These are phyloP conservation scores for Herpotrichia juniperi DNA, from an alignment of 2,329 filamentous ascomycete species.

Conservation along the genomic window DNA sequence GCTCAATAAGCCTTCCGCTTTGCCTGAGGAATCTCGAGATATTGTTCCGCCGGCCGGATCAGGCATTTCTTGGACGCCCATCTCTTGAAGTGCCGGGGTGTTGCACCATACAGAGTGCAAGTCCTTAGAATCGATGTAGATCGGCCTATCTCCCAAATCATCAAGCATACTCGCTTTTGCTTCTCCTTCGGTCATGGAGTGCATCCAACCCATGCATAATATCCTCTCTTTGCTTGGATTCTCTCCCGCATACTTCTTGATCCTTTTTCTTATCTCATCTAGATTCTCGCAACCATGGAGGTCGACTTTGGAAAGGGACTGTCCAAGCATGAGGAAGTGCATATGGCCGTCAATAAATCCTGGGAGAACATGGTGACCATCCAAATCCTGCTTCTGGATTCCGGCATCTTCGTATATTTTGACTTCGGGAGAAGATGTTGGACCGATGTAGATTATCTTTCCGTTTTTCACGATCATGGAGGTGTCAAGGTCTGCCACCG, in stretches of 20 bases:
- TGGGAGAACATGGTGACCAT: constrained; percentile 53
- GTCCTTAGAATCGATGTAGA: constrained; percentile 64
- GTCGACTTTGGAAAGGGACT: constrained; percentile 59
- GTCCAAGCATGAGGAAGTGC: constrained; percentile 62
- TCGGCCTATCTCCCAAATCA: constrained; percentile 57
- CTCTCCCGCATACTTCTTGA: constrained; percentile 52
- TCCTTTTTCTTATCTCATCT: constrained; percentile 55
- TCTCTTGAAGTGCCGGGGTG: constrained; percentile 57
- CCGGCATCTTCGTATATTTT: constrained; percentile 30
- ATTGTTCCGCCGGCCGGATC: constrained; percentile 61
- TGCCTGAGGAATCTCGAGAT: constrained; percentile 55
- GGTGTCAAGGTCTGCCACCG: constrained; percentile 17
- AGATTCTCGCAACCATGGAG: constrained; percentile 56
- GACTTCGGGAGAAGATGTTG: constrained; percentile 24
- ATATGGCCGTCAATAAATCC: constrained; percentile 65
- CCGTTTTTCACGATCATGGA: constrained; percentile 50
- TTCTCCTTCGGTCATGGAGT: constrained; percentile 59
- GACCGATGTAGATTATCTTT: constrained; percentile 51
- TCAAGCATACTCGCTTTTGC: constrained; percentile 60
- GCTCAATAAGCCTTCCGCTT: constrained; percentile 57
- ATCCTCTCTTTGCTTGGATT: constrained; percentile 57
- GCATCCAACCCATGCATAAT: constrained; percentile 62
- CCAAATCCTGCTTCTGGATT: constrained; percentile 40
- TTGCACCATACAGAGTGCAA: constrained; percentile 64
- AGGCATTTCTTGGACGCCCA: constrained; percentile 54